Base-by-base conservation (phyloP, 345 rosid genomes). In the Corchorus olitorius region DNA sequence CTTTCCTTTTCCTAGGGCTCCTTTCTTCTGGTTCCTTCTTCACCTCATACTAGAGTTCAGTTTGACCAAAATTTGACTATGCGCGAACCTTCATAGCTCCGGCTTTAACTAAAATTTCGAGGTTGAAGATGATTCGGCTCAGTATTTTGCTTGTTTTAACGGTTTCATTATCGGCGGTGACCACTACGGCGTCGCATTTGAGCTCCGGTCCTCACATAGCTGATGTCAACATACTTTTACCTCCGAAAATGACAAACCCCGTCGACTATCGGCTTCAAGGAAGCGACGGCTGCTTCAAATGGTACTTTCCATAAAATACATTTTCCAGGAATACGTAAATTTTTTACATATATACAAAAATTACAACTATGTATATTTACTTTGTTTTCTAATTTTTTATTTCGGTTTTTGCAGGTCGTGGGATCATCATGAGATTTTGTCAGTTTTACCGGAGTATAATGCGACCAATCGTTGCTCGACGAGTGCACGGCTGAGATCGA, bases 201-300 rank as follows among this genome's bases (percentile, higher is more conserved):
- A 81, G 88, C 48, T 82, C 92, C 19, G 97, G 97, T 53, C 97
- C 98, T 2, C 98, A 94, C 90, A 85, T 94, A 37, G 84, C 97
- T 14, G 98, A 94, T 80, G 97, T 94, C 71, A 94, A 94, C 86
- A 83, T 94, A 67, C 89, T 94, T 14, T 81, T 94, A 80, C 98
- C 98, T 82, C 98, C 97, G 15, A 94, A 73, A 81, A 93, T 94
- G 95, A 94, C 94, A 49, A 84, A 87, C 59, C 87, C 97, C 34
- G 97, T 94, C n/a, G 95, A 93, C 84, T 91, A 90, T 77, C 94
- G 93, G 19, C 98, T 94, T 71, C 98, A 91, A 79, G 98, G 98
- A 72, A 93, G 95, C 27, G 97, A 91, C 79, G 98, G 98, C 75
- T 94, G 99, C 89, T 94, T 94, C 86, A 91, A 89, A 87, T 94